Evolutionary conservation across 805 yeast genomes (phyloP).

Genomic region (Sugiyamaella chiloensis): DNA sequence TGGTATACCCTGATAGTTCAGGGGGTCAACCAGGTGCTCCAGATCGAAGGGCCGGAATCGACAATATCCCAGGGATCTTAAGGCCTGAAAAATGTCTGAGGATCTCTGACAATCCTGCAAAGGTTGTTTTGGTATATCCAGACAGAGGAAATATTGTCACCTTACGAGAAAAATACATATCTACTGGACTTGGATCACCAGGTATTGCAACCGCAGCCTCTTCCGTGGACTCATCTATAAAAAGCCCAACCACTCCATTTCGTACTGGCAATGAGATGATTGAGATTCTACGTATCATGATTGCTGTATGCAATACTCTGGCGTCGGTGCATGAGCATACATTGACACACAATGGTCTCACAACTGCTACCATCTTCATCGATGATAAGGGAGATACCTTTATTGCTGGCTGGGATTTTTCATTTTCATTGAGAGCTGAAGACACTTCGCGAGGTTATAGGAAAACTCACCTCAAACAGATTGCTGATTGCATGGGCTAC

Average conservation of each 20-base stretch:
- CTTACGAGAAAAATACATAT: conserved; percentile 21
- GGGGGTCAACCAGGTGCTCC: neutral
- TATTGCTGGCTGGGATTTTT: conserved; percentile 49
- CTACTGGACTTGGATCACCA: neutral
- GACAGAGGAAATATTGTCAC: conserved; percentile 20
- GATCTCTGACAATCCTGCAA: conserved; percentile 19
- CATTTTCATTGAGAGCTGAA: conserved; percentile 42
- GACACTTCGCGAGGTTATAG: conserved; percentile 43
- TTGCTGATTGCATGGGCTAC: conserved; percentile 43
- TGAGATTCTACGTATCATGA: conserved; percentile 26
- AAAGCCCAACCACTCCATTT: conserved; percentile 3
- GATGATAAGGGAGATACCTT: conserved; percentile 37
- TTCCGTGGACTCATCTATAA: neutral
- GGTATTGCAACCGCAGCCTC: neutral
- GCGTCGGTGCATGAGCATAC: conserved; percentile 40
- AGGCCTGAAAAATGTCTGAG: conserved; percentile 22
- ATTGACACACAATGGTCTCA: conserved; percentile 48
- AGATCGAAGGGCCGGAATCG: conserved; percentile 7
- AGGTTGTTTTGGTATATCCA: conserved; percentile 23
- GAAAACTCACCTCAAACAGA: conserved; percentile 38
- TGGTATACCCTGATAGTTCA: conserved; percentile 16
- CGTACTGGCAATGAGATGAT: conserved; percentile 23
- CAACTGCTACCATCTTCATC: conserved; percentile 39
- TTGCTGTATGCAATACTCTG: conserved; percentile 29
- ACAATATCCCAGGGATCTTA: conserved; percentile 21